Percentiles rank a stretch among this genome's conserved stretches.
These are phyloP conservation scores for Paratinospora sagittata DNA, from an alignment of 164 flowering plant species.

Conservation along the genomic window DNA sequence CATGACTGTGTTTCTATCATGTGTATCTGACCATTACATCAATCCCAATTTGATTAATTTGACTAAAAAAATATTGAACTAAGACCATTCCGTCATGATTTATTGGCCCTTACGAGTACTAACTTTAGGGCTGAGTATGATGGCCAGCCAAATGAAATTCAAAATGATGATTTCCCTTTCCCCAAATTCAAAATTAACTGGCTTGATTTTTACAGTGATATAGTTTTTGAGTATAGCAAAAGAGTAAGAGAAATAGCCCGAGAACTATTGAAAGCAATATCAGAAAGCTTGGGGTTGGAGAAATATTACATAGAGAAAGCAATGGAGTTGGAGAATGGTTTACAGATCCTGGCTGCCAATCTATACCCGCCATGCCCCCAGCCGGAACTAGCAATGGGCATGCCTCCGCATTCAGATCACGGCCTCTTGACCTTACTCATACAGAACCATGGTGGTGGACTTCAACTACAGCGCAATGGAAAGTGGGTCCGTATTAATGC, in stretches of 20 bases:
- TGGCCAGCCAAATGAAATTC: too few species aligned
- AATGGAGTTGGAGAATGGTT: constrained; percentile 24
- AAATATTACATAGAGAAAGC: constrained; percentile 27
- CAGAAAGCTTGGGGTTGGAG: constrained; percentile 52
- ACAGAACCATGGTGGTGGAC: constrained; percentile 49
- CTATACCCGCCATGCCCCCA: constrained; percentile 64
- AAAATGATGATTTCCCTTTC: too few species aligned
- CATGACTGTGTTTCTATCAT: too few species aligned
- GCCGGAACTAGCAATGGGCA: constrained; percentile 55
- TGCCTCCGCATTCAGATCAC: constrained; percentile 66
- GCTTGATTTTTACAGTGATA: constrained; percentile 29
- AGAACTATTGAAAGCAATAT: constrained; percentile 39
- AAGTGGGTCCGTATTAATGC: constrained; percentile 57
- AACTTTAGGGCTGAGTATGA: too few species aligned
- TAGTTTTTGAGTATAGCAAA: constrained; percentile 31
- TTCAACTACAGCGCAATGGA: constrained; percentile 49
- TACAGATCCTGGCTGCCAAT: constrained; percentile 38
- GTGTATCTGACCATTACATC: too few species aligned
- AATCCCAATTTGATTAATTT: too few species aligned
- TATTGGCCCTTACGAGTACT: too few species aligned
- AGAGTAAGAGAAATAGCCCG: constrained; percentile 24
- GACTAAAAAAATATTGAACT: too few species aligned
- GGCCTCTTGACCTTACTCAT: constrained; percentile 57
- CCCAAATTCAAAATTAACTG: neutral
- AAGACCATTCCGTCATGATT: too few species aligned